Percentiles rank a stretch among this genome's conserved stretches.
Evolutionary conservation across 2,329 filamentous ascomycete genomes (phyloP).

Genomic region (Botryotinia calthae): DNA sequence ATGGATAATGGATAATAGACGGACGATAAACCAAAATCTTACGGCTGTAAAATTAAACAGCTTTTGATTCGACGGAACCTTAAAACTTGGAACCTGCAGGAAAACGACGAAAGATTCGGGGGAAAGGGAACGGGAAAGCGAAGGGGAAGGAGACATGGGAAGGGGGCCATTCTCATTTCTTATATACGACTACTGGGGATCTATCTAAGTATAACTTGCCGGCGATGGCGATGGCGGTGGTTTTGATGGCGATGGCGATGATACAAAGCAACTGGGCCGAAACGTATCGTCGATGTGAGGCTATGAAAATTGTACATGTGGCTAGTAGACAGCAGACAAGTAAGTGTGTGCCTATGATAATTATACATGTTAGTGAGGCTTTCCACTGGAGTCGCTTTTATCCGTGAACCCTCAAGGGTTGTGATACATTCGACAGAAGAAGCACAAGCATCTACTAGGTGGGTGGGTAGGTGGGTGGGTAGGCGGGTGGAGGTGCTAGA

Average conservation of each 20-base stretch:
- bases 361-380: not conserved
- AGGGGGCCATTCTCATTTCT: not conserved
- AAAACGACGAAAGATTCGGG: not conserved
- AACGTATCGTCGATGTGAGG: not conserved
- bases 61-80: constrained; percentile 9
- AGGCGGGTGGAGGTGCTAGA: not conserved
- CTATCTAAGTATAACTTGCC: not conserved
- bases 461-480: too few species aligned
- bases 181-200: not conserved
- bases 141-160: not conserved
- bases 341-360: not conserved
- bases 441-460: not conserved
- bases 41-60: not conserved
- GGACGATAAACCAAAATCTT: not conserved
- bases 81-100: constrained; percentile 5
- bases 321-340: too few species aligned
- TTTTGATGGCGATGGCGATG: not conserved
- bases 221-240: not conserved
- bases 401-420: not conserved
- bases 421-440: not conserved
- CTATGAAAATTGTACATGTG: not conserved
- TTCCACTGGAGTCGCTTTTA: not conserved
- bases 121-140: not conserved
- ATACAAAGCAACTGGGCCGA: not conserved
- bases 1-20: not conserved